phyloP scores from a whole-genome alignment of 768 basidiomycete species.

The Lenzites betulinus region DNA sequence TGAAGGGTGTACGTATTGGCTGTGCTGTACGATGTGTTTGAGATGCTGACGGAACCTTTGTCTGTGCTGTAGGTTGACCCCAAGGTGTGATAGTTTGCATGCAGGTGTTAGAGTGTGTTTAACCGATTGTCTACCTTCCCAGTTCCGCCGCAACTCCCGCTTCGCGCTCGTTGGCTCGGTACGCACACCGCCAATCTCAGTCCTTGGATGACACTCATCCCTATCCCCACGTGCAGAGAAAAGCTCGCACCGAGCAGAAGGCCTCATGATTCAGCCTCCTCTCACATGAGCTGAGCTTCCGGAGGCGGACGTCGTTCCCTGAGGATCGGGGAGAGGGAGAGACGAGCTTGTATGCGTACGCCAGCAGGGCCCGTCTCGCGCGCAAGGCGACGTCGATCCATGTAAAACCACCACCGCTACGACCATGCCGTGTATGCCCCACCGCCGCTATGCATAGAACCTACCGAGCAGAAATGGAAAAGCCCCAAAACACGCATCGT shows the following conservation, averaged over 20 bases:
- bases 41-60: constrained; percentile 7
- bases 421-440: constrained; percentile 29
- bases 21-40: not conserved
- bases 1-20: constrained; percentile 87
- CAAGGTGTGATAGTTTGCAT: constrained; percentile 53
- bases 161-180: constrained; percentile 77
- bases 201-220: not conserved
- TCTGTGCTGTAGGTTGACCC: constrained; percentile 62
- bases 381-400: constrained; percentile 25
- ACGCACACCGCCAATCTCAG: constrained; percentile 31
- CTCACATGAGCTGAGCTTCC: not conserved
- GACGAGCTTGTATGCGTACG: constrained; percentile 5
- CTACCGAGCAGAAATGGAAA: constrained; percentile 30
- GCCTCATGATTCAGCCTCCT: constrained; percentile 33
- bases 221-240: constrained; percentile 46
- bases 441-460: constrained; percentile 30
- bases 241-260: constrained; percentile 65
- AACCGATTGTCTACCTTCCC: constrained; percentile 6
- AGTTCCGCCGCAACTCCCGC: constrained; percentile 87
- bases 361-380: constrained; percentile 13
- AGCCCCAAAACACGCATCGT: constrained; percentile 28
- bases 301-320: constrained; percentile 1
- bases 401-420: constrained; percentile 24
- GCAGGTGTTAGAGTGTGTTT: constrained; percentile 15
- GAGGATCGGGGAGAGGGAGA: constrained; percentile 3